phyloP scores from a whole-genome alignment of 139 green algal genomes.

The Zygnema cylindricum region DNA sequence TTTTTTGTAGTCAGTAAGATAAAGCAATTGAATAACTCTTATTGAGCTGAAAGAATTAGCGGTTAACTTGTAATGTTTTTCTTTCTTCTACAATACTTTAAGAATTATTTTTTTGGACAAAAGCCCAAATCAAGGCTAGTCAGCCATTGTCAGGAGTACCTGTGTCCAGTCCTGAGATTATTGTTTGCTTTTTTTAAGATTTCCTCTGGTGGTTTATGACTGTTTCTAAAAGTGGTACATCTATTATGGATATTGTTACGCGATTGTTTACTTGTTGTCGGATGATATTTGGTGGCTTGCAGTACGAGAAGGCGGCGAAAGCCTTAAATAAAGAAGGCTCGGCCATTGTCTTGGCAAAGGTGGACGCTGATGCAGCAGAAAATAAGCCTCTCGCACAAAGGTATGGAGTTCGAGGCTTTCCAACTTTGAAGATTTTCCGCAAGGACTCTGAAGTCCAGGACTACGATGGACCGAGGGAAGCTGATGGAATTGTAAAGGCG shows the following conservation, averaged over 20 bases:
- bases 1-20: too few species aligned
- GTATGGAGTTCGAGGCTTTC: slow-evolving; percentile 61
- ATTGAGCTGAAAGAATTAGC: too few species aligned
- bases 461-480: slow-evolving; percentile 61
- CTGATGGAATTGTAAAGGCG: slow-evolving; percentile 59
- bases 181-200: slow-evolving; percentile 10
- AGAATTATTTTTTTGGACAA: too few species aligned
- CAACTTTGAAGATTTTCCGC: slow-evolving; percentile 64
- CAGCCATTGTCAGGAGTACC: too few species aligned
- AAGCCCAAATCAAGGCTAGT: too few species aligned
- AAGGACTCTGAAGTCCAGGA: slow-evolving; percentile 44
- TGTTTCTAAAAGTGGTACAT: slow-evolving; percentile 16
- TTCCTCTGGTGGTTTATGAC: not conserved
- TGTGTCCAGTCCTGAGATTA: too few species aligned
- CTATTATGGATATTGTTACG: too few species aligned
- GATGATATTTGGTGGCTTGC: slow-evolving; percentile 26
- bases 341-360: slow-evolving; percentile 35
- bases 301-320: slow-evolving; percentile 55
- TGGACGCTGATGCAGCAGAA: slow-evolving; percentile 37
- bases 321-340: slow-evolving; percentile 24
- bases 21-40: too few species aligned
- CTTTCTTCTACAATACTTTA: too few species aligned
- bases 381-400: slow-evolving; percentile 59
- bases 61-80: too few species aligned
- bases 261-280: too few species aligned